Conservation (phyloP, 192 early-diverging fungal genomes). For the Dissophora globulifera region DNA sequence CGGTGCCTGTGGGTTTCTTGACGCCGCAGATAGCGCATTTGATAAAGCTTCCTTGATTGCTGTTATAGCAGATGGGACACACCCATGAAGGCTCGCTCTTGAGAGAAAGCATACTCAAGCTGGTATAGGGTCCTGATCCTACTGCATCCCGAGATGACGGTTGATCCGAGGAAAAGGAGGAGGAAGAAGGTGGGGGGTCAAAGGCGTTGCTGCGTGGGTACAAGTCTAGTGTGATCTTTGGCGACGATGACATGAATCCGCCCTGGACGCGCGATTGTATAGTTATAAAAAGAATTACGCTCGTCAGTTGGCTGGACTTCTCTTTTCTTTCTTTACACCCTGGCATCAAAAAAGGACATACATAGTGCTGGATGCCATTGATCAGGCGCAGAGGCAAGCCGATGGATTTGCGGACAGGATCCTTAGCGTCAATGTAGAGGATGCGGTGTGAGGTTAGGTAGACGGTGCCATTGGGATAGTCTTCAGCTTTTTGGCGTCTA, state of each 20-base stretch:
- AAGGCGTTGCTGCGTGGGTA: conserved; percentile 32
- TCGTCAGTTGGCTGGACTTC: no score
- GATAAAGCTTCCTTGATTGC: conserved; percentile 46
- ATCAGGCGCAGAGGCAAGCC: conserved; percentile 62
- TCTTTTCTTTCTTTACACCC: background rate
- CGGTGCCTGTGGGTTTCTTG: conserved; percentile 22
- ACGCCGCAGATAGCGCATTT: conserved; percentile 74
- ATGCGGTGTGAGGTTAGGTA: conserved; percentile 81
- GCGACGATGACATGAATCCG: conserved; percentile 68
- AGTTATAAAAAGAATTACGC: background rate
- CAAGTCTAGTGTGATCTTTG: conserved; percentile 71
- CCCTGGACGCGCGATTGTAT: conserved; percentile 22
- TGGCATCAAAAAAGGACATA: conserved; percentile 14
- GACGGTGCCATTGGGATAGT: conserved; percentile 77
- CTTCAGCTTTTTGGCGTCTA: conserved; percentile 67
- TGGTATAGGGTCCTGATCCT: conserved; percentile 22
- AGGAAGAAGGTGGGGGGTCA: conserved; percentile 7
- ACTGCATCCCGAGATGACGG: conserved; percentile 4
- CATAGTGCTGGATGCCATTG: conserved; percentile 59
- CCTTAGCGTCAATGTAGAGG: conserved; percentile 80
- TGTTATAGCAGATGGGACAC: conserved; percentile 64
- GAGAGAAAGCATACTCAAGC: conserved; percentile 6
- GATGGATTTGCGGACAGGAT: conserved; percentile 65
- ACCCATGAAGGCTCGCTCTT: conserved; percentile 55
- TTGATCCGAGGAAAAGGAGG: background rate